phyloP scores from a whole-genome alignment of 345 rosid species.

The Euphorbia lathyris region DNA sequence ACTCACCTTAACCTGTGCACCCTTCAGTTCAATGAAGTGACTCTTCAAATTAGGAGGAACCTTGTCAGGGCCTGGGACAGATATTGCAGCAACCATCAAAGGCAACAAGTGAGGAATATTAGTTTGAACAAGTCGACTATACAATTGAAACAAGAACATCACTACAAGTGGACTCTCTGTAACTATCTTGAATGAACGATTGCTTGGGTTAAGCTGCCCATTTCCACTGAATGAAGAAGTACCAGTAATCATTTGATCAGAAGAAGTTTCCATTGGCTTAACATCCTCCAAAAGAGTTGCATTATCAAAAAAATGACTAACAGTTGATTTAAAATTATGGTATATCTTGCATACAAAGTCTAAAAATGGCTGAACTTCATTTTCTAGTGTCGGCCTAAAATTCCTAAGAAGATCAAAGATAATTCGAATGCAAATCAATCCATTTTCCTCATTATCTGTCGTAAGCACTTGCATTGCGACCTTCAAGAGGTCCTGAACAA shows the following conservation, averaged over 20 bases:
- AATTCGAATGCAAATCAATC: slow-evolving; percentile 87
- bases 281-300: slow-evolving; percentile 56
- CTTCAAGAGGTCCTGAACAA: slow-evolving; percentile 93
- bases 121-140: slow-evolving; percentile 88
- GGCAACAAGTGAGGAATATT: slow-evolving; percentile 93
- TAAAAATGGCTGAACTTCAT: slow-evolving; percentile 91
- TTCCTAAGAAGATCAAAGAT: slow-evolving; percentile 94
- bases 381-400: slow-evolving; percentile 86
- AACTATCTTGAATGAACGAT: slow-evolving; percentile 91
- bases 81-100: slow-evolving; percentile 94
- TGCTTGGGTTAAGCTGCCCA: slow-evolving; percentile 89
- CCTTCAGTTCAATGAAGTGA: slow-evolving; percentile 90
- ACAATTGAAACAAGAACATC: slow-evolving; percentile 95
- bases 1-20: slow-evolving; percentile 98
- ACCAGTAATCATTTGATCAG: slow-evolving; percentile 63
- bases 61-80: slow-evolving; percentile 92
- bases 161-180: slow-evolving; percentile 99
- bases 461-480: slow-evolving; percentile 98
- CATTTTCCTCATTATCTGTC: slow-evolving; percentile 91
- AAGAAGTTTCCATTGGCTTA: slow-evolving; percentile 71
- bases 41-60: slow-evolving; percentile 82
- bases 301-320: slow-evolving; percentile 83
- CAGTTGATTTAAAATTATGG: slow-evolving; percentile 77
- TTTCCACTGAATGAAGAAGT: slow-evolving; percentile 46
- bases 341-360: slow-evolving; percentile 97